phyloP scores from a whole-genome alignment of 2,329 filamentous ascomycete species.

The Aspergillus calidoustus region DNA sequence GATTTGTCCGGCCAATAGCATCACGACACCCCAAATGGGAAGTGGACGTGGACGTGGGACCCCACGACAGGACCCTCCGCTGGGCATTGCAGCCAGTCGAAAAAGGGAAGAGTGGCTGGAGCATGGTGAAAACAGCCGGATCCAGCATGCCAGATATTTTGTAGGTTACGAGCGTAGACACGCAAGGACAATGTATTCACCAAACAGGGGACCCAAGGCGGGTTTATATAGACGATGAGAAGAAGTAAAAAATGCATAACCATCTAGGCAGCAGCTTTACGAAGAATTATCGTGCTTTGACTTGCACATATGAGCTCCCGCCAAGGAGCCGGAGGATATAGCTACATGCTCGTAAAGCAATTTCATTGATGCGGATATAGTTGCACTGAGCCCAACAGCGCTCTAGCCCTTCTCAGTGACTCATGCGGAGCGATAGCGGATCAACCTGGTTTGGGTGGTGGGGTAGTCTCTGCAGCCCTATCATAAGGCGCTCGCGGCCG shows the following conservation, averaged over 20 bases:
- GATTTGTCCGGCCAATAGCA: conserved; percentile 15
- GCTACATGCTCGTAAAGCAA: conserved; percentile 8
- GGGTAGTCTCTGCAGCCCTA: conserved; percentile 6
- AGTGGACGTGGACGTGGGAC: not conserved
- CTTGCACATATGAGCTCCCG: conserved; percentile 1
- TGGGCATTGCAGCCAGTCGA: not conserved
- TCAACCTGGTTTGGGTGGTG: conserved; percentile 2
- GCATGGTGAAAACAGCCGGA: not conserved
- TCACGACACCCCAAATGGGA: conserved; percentile 1
- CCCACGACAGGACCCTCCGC: conserved; percentile 6
- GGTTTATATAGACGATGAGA: conserved; percentile 9
- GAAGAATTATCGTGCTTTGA: not conserved
- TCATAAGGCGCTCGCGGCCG: conserved; percentile 36
- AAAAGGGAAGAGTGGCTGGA: not conserved
- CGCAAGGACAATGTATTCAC: not conserved
- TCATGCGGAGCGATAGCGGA: not conserved
- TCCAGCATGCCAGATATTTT: not conserved
- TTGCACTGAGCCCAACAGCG: conserved; percentile 6
- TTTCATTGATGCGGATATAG: conserved; percentile 13
- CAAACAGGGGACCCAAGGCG: not conserved
- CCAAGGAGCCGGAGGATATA: conserved; percentile 16
- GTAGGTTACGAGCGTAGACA: not conserved
- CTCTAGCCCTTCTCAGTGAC: conserved; percentile 4
- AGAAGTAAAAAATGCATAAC: not conserved
- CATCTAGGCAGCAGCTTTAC: conserved; percentile 19